Evolutionary conservation across 2,329 filamentous ascomycete species (phyloP), one percentile per base, ranked within the genome.

Genomic region (Apiospora malaysiana): DNA sequence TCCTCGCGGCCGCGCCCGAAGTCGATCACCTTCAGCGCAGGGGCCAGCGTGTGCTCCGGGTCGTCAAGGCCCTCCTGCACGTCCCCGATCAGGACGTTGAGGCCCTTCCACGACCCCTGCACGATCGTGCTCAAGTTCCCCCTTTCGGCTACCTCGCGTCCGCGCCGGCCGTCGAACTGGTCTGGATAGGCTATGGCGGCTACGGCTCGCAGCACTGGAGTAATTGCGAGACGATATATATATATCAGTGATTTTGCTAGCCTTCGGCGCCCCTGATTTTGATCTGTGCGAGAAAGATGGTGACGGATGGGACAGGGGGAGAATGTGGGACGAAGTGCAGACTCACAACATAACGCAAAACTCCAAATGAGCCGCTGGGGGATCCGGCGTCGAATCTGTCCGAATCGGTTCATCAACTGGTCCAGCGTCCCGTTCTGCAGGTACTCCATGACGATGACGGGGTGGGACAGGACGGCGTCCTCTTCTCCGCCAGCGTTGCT

Each of bases 401-500:
- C 51, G 27, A 59, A 59, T 25, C 51, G 25, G 1, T 37, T 2
- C 6, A 59, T 32, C 51, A 59, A 25, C 51, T 59, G 51, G 16
- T 32, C 51, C 25, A 59, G 25, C 51, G 51, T 56, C 23, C 49
- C 49, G 25, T 56, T 56, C 12, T 56, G 10, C 23, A 56, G 14
- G 23, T 56, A 56, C 23, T 56, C 49, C 49, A 56, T 56, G 14
- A 56, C 49, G 23, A 56, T 56, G 49, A 56, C 49, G 49, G 49
- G 49, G 5, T 27, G 49, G 23, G 49, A 27, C 10, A 56, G 49
- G 25, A 56, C 23, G 23, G 49, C 23, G 12, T 25, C 49, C 49
- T 27, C 23, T 32, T 32, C 32, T 32, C 6, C 32, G 32, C 32
- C 32, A 32, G 32, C 32, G 32, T 32, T 32, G 32, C 32, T 32